Evolutionary conservation across 2,329 filamentous ascomycete genomes (phyloP).

Genomic region (Pseudocercospora macadamiae): DNA sequence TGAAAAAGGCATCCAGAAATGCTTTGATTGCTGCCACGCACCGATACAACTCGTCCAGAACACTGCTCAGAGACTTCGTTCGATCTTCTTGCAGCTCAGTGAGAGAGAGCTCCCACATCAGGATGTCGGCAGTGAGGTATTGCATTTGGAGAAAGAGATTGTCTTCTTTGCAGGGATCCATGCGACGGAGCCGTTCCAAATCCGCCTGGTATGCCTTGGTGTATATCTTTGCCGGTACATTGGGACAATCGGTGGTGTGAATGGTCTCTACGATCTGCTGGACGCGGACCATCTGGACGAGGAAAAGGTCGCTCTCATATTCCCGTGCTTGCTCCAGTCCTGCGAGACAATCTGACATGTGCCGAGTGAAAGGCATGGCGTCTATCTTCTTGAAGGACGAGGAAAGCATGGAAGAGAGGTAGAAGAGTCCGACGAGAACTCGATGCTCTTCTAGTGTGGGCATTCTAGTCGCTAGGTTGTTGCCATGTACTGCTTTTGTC

Average conservation of each 20-base stretch:
- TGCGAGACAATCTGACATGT: conserved; percentile 29
- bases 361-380: conserved; percentile 31
- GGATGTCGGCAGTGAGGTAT: conserved; percentile 32
- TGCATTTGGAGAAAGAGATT: conserved; percentile 32
- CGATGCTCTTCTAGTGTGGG: conserved; percentile 33
- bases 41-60: conserved; percentile 33
- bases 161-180: conserved; percentile 22
- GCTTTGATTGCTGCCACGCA: conserved; percentile 30
- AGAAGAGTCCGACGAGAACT: conserved; percentile 33
- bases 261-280: conserved; percentile 35
- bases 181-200: conserved; percentile 26
- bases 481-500: conserved; percentile 22
- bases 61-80: conserved; percentile 23
- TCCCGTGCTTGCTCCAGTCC: conserved; percentile 30
- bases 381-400: conserved; percentile 36
- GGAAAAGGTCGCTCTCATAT: conserved; percentile 33
- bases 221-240: conserved; percentile 33
- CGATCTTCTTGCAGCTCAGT: conserved; percentile 32
- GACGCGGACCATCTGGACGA: conserved; percentile 35
- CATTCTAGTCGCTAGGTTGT: not conserved
- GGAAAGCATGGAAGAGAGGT: conserved; percentile 34
- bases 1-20: conserved; percentile 33
- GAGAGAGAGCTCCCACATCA: conserved; percentile 33
- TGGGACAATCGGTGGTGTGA: conserved; percentile 26
- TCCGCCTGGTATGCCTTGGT: conserved; percentile 34